These are phyloP conservation scores for Papiliotrema nemorosa DNA, from an alignment of 1,284 basidiomycete species.

Conservation along the genomic window DNA sequence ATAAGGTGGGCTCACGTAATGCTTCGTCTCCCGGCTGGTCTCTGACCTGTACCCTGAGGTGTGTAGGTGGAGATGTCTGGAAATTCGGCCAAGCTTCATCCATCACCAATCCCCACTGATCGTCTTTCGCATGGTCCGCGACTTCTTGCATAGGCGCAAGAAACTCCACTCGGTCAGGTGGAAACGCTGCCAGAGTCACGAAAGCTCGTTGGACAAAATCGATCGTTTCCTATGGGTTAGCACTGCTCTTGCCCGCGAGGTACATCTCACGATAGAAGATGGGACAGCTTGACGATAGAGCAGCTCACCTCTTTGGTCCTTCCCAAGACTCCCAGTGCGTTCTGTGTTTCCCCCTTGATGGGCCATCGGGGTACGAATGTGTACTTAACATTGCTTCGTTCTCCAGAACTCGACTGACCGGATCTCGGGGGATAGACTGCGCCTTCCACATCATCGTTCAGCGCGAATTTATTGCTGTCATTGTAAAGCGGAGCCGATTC, in stretches of 20 bases:
- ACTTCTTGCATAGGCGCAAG: slow-evolving; percentile 9
- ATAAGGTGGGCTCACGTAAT: slow-evolving; percentile 20
- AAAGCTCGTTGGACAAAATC: slow-evolving; percentile 21
- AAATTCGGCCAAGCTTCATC: slow-evolving; percentile 29
- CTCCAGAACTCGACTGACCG: background rate
- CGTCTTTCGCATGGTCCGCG: background rate
- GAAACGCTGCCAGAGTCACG: slow-evolving; percentile 11
- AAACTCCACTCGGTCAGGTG: slow-evolving; percentile 20
- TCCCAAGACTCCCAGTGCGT: slow-evolving; percentile 23
- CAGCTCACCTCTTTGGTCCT: slow-evolving; percentile 19
- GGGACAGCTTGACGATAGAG: too few relatives aligned
- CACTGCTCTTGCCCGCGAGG: background rate
- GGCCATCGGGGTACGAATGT: slow-evolving; percentile 24
- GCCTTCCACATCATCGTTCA: background rate
- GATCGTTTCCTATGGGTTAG: slow-evolving; percentile 21
- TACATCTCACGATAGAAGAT: background rate
- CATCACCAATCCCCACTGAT: slow-evolving; percentile 18
- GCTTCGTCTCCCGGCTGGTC: slow-evolving; percentile 22
- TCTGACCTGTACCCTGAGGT: slow-evolving; percentile 15
- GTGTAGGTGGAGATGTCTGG: slow-evolving; percentile 10
- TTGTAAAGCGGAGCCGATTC: background rate
- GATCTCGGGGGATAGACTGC: background rate
- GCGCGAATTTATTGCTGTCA: background rate
- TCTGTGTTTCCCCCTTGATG: slow-evolving; percentile 13
- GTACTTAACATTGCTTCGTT: slow-evolving; percentile 12